phyloP scores from a whole-genome alignment of 2,329 filamentous ascomycete genomes.

The Sodiomyces alkalinus region DNA sequence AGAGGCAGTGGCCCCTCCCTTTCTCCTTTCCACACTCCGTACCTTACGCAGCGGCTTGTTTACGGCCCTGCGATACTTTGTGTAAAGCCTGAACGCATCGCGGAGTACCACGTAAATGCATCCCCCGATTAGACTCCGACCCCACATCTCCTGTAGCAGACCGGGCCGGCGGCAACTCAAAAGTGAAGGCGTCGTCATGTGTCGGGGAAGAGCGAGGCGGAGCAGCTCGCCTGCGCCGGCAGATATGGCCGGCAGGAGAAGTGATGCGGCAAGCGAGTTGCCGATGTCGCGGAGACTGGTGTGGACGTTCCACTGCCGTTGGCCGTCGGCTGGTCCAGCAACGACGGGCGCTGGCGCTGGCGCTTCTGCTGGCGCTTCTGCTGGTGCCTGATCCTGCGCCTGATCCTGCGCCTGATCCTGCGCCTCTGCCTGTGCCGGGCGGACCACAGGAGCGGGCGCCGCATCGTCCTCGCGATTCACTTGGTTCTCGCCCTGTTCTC shows the following conservation, averaged over 20 bases:
- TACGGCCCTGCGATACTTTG: constrained; percentile 46
- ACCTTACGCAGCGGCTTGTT: constrained; percentile 38
- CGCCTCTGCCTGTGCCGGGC: constrained; percentile 1
- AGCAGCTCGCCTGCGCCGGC: constrained; percentile 65
- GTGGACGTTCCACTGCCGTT: constrained; percentile 14
- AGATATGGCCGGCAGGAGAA: constrained; percentile 73
- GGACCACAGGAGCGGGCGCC: constrained; percentile 4
- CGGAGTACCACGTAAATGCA: constrained; percentile 79
- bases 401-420: constrained; percentile 1
- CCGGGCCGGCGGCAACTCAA: constrained; percentile 30
- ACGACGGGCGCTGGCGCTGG: constrained; percentile 7
- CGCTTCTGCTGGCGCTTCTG: constrained; percentile 5
- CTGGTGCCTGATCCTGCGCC: constrained; percentile 1
- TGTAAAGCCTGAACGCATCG: constrained; percentile 45
- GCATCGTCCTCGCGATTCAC: constrained; percentile 14
- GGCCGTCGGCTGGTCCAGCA: too few relatives aligned
- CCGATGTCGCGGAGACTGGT: constrained; percentile 25
- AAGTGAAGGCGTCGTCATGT: constrained; percentile 53
- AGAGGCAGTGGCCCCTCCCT: not conserved
- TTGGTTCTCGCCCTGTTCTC: not conserved
- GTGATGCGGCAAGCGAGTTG: constrained; percentile 34
- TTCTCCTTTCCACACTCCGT: constrained; percentile 28
- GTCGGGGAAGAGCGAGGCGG: constrained; percentile 47
- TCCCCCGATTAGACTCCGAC: constrained; percentile 74
- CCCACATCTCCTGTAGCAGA: constrained; percentile 74